Evolutionary conservation across 1,139 yeast genomes (phyloP), one percentile per base, ranked within the genome.

Genomic region (Zygosaccharomyces pseudobailii): DNA sequence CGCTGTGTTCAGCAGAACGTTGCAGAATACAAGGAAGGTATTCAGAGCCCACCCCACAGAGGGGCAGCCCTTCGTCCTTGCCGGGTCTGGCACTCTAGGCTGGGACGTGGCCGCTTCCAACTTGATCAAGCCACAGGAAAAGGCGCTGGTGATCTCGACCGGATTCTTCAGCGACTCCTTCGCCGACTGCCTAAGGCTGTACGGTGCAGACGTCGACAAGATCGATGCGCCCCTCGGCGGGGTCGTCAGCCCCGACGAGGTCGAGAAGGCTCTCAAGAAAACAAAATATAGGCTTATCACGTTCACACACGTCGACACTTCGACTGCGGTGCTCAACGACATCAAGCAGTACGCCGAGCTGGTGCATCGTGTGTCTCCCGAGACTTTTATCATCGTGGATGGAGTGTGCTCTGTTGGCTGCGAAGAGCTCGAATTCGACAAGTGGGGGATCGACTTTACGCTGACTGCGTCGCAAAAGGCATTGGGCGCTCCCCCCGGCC

Each of bases 401-500:
- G 96, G 95, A 42, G 97, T 90, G 35, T 92, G 97, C 70, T 87
- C 97, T 6, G 79, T 90, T 54, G 97, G 86, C 28, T 94, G 87
- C 50, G 98, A 90, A 70, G 76, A 81, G 58, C 72, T 92, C 56
- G 82, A 85, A 62, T 90, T 92, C 66, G 94, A 88, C 66, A 76
- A 77, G 30, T 92, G 97, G 97, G 90, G 89, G 7, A 68, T 90
- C 48, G 98, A 90, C 69, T 87, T 77, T 59, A 95, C 82, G 38
- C 74, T 90, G 56, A 85, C 95, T 42, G 97, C 96, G 2, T 88
- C 97, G 21, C 97, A 90, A 70, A 92, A 90, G 74, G 97, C 96
- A 33, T 74, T 90, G 61, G 97, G 96, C 47, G 95, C 85, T 30
- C 97, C 97, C 45, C 84, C 97, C 13, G 98, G 98, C 25, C 78